These are phyloP conservation scores for Annulohypoxylon maeteangense DNA, from an alignment of 495 filamentous ascomycete genomes.

Conservation along the genomic window DNA sequence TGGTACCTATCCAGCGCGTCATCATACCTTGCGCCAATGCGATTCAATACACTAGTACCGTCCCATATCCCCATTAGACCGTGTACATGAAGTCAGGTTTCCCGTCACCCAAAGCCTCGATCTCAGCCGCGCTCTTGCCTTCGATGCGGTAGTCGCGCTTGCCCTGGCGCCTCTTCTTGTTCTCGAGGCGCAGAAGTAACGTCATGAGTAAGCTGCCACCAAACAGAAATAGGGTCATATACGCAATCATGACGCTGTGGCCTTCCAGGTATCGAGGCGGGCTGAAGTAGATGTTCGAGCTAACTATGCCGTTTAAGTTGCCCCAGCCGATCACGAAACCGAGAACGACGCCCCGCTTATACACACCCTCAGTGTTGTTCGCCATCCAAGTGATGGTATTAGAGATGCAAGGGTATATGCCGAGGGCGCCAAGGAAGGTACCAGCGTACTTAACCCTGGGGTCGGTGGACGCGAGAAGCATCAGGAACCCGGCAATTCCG, in stretches of 20 bases:
- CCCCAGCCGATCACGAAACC: conserved; percentile 94
- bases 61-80: conserved; percentile 51
- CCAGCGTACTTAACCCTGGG: conserved; percentile 81
- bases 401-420: conserved; percentile 92
- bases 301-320: conserved; percentile 89
- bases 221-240: conserved; percentile 61
- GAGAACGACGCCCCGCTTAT: conserved; percentile 88
- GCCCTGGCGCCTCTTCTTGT: conserved; percentile 67
- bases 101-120: conserved; percentile 73
- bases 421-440: conserved; percentile 84
- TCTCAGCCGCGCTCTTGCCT: conserved; percentile 67
- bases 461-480: conserved; percentile 72
- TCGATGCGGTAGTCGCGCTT: conserved; percentile 75
- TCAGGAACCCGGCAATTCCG: conserved; percentile 80
- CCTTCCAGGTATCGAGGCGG: conserved; percentile 59
- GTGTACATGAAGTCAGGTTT: conserved; percentile 85
- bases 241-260: conserved; percentile 60
- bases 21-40: not conserved
- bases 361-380: conserved; percentile 93
- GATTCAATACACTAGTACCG: not conserved
- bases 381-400: conserved; percentile 90
- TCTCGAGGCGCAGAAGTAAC: conserved; percentile 71
- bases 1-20: not conserved
- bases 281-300: conserved; percentile 72
- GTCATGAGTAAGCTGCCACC: conserved; percentile 71